phyloP scores from a whole-genome alignment of 495 filamentous ascomycete species.

The Pyrenula massariospora region DNA sequence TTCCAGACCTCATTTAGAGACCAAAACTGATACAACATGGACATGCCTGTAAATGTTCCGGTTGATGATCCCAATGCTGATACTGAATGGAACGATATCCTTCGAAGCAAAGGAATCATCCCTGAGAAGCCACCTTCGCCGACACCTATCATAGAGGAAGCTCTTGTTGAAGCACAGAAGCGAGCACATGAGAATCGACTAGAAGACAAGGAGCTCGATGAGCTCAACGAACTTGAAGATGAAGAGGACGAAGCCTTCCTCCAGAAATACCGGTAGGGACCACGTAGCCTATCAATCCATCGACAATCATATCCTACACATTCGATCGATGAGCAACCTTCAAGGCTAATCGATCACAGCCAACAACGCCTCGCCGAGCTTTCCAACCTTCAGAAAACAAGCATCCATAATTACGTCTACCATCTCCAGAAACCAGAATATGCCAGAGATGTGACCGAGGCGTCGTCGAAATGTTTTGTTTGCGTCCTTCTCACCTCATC shows the following conservation, averaged over 20 bases:
- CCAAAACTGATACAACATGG: slow-evolving; percentile 54
- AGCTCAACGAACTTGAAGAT: slow-evolving; percentile 87
- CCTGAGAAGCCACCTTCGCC: slow-evolving; percentile 93
- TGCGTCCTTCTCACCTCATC: slow-evolving; percentile 79
- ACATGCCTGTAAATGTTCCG: slow-evolving; percentile 68
- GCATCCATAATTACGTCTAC: slow-evolving; percentile 79
- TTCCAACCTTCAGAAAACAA: slow-evolving; percentile 56
- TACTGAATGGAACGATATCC: slow-evolving; percentile 99
- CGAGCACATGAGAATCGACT: slow-evolving; percentile 82
- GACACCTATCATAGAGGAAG: slow-evolving; percentile 90
- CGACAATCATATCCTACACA: no score
- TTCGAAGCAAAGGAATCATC: slow-evolving; percentile 90
- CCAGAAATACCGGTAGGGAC: slow-evolving; percentile 59
- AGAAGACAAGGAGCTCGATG: slow-evolving; percentile 86
- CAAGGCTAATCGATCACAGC: slow-evolving; percentile 19
- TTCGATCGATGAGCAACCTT: neutral
- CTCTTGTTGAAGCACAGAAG: slow-evolving; percentile 67
- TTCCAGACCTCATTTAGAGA: no score
- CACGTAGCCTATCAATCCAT: neutral
- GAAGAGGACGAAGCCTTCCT: slow-evolving; percentile 89
- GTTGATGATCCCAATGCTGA: slow-evolving; percentile 93
- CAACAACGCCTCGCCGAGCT: slow-evolving; percentile 78
- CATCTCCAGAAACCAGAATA: slow-evolving; percentile 92
- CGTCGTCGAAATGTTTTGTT: slow-evolving; percentile 60
- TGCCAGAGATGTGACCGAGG: slow-evolving; percentile 80